Percentiles rank a stretch among this genome's conserved stretches.
phyloP scores from a whole-genome alignment of 2,329 filamentous ascomycete species.

The Alternaria brassicae region DNA sequence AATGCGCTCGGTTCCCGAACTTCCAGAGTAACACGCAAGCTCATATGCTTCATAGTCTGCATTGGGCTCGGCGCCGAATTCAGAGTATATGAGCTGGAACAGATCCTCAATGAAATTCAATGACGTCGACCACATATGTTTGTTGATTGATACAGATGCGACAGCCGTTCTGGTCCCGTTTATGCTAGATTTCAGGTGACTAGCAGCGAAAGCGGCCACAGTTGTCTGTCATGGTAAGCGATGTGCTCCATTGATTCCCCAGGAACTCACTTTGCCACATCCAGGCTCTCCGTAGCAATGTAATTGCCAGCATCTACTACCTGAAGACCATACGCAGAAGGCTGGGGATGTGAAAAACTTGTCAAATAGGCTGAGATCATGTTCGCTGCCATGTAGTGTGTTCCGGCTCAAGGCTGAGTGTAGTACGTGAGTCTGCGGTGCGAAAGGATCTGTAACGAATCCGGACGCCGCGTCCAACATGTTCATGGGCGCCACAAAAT shows the following conservation, averaged over 20 bases:
- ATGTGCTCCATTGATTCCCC: too few relatives aligned
- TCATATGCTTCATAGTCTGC: not conserved
- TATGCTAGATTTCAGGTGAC: not conserved
- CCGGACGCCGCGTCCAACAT: too few relatives aligned
- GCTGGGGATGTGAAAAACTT: too few relatives aligned
- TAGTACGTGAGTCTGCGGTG: too few relatives aligned
- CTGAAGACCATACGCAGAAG: too few relatives aligned
- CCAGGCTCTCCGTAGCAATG: too few relatives aligned
- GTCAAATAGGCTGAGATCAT: accelerated
- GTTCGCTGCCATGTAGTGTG: too few relatives aligned
- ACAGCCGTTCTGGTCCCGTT: accelerated
- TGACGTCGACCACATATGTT: not conserved
- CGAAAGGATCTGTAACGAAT: too few relatives aligned
- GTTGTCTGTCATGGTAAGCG: not conserved
- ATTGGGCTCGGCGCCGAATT: not conserved
- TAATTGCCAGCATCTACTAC: too few relatives aligned
- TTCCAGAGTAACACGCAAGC: accelerated
- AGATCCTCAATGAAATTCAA: not conserved
- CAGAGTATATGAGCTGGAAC: not conserved
- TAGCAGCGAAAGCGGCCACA: not conserved
- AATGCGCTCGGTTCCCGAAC: not conserved
- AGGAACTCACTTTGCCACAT: too few relatives aligned
- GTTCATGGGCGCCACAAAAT: too few relatives aligned
- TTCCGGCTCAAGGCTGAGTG: too few relatives aligned
- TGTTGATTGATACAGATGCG: not conserved